These are phyloP conservation scores for Gloeopeniophorella convolvens DNA, from an alignment of 768 basidiomycete species.

Conservation along the genomic window DNA sequence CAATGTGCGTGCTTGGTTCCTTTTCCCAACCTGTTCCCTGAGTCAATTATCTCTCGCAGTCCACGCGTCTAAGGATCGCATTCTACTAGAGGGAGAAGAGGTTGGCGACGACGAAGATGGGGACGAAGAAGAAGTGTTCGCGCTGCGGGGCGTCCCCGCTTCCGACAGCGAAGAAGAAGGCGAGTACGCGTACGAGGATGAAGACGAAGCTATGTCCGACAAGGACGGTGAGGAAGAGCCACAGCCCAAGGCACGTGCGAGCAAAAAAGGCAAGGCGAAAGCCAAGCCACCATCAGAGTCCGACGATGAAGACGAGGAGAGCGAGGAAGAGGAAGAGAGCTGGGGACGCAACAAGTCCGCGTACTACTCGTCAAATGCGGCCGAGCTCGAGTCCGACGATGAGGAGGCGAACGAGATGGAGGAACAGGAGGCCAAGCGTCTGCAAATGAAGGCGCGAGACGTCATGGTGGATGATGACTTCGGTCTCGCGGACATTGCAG, in stretches of 20 bases:
- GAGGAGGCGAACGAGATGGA: constrained; percentile 87
- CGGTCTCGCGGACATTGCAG: constrained; percentile 61
- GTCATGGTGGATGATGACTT: constrained; percentile 75
- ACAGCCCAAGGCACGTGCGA: constrained; percentile 21
- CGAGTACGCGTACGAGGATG: constrained; percentile 35
- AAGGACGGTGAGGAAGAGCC: constrained; percentile 18
- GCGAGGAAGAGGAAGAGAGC: constrained; percentile 48
- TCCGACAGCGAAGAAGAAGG: constrained; percentile 40
- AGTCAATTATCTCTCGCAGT: constrained; percentile 36
- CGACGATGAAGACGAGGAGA: constrained; percentile 26
- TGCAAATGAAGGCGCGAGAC: constrained; percentile 72
- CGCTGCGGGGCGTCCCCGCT: constrained; percentile 50
- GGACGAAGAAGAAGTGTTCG: constrained; percentile 81
- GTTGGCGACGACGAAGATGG: constrained; percentile 44
- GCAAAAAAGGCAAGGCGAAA: constrained; percentile 24
- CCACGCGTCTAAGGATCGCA: constrained; percentile 66
- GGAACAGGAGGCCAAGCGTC: constrained; percentile 75
- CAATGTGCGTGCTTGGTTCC: constrained; percentile 46
- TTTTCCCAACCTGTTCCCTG: background rate
- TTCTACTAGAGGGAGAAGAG: constrained; percentile 63
- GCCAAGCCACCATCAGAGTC: constrained; percentile 17
- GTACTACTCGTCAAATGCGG: constrained; percentile 86
- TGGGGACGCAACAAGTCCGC: constrained; percentile 79
- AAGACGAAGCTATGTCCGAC: constrained; percentile 29
- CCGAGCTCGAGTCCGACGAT: constrained; percentile 72